A percentile compares a stretch with the other conserved stretches of the same genome.
Conservation (phyloP, 164 flowering plant species). For the Chimonanthus praecox region DNA sequence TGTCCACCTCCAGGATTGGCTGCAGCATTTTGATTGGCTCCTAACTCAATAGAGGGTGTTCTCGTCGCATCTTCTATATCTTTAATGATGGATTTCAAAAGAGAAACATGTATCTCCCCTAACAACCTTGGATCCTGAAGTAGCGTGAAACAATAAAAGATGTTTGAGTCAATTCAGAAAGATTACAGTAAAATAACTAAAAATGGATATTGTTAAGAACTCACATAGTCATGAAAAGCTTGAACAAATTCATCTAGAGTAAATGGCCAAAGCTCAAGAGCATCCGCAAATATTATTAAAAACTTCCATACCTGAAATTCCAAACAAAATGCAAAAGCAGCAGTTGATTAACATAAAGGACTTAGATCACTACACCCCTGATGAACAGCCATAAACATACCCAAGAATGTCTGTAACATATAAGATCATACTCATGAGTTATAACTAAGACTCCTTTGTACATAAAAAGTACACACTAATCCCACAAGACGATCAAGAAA, state of each 20-base stretch:
- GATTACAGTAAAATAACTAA: background rate
- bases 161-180: background rate
- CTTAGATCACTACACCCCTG: background rate
- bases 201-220: conserved; percentile 16
- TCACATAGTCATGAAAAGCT: conserved; percentile 90
- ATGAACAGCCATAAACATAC: no score
- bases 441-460: background rate
- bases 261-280: conserved; percentile 91
- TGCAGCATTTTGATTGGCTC: conserved; percentile 55
- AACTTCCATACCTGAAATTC: conserved; percentile 78
- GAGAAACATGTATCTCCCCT: conserved; percentile 79
- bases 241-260: conserved; percentile 90
- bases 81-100: conserved; percentile 65
- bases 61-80: conserved; percentile 95
- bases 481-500: background rate
- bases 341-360: background rate
- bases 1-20: conserved; percentile 91
- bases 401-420: no score
- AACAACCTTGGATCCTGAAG: conserved; percentile 75
- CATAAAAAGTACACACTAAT: background rate
- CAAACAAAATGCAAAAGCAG: background rate
- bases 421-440: no score
- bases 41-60: conserved; percentile 59
- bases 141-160: background rate
- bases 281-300: conserved; percentile 79